These are phyloP conservation scores for Neoscytalidium dimidiatum DNA, from an alignment of 2,329 filamentous ascomycete species.

Conservation along the genomic window DNA sequence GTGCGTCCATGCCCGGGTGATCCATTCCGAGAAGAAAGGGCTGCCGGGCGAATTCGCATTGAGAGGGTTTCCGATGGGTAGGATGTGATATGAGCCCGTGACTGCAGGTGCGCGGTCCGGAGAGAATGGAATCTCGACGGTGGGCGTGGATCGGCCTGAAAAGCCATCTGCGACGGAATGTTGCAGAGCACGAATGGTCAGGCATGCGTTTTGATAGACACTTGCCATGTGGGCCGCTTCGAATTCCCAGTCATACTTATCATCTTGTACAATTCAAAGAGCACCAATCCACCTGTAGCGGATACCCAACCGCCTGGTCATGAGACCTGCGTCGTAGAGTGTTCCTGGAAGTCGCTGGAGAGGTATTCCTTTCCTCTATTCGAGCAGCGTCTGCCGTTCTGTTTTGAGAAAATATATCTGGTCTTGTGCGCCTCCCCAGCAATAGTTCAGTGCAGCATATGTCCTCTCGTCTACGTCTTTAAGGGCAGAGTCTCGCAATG, in stretches of 20 bases:
- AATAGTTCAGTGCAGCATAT: constrained; percentile 7
- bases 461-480: not conserved
- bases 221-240: constrained; percentile 4
- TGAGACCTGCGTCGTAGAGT: constrained; percentile 18
- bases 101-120: not conserved
- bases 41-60: not conserved
- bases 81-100: not conserved
- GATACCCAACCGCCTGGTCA: not conserved
- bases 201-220: constrained; percentile 3
- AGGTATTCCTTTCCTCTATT: not conserved
- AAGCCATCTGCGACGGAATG: not conserved
- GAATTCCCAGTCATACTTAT: not conserved
- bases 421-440: not conserved
- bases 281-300: constrained; percentile 23
- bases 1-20: not conserved
- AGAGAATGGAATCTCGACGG: not conserved
- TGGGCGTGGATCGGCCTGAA: not conserved
- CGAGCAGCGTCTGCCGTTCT: not conserved
- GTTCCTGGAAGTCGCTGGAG: not conserved
- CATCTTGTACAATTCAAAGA: constrained; percentile 23
- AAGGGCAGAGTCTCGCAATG: not conserved
- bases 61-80: not conserved
- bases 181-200: not conserved
- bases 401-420: not conserved
- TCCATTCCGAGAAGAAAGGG: not conserved